phyloP scores from a whole-genome alignment of 345 rosid species.

The Dipteronia dyeriana region DNA sequence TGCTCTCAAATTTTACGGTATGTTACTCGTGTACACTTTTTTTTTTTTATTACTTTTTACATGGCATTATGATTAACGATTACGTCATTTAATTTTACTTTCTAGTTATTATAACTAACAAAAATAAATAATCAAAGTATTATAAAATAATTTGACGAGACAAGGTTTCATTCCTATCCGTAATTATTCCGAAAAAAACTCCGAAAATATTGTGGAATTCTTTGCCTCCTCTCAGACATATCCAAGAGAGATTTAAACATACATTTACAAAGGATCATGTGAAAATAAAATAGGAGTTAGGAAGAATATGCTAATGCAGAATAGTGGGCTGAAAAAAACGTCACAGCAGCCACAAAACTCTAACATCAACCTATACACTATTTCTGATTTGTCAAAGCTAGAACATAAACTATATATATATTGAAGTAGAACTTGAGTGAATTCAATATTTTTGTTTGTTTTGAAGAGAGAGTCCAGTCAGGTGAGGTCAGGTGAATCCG shows the following conservation, averaged over 20 bases:
- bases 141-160: no score
- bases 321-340: background rate
- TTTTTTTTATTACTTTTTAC: no score
- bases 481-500: background rate
- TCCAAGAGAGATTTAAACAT: background rate
- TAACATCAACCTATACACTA: background rate
- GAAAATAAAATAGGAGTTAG: background rate
- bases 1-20: background rate
- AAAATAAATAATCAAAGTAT: no score
- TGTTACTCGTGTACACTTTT: no score
- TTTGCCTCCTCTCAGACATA: background rate
- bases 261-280: background rate
- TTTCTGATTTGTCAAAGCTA: background rate
- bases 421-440: background rate
- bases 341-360: background rate
- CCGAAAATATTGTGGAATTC: no score
- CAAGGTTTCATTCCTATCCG: no score
- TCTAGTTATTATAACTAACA: no score
- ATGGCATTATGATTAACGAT: no score
- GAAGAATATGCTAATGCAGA: background rate
- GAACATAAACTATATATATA: background rate
- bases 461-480: background rate
- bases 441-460: background rate
- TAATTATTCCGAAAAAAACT: no score
- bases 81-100: no score